Percentiles rank a stretch among this genome's conserved stretches.
Conservation (phyloP, 768 basidiomycete species). For the Lactarius vividus region DNA sequence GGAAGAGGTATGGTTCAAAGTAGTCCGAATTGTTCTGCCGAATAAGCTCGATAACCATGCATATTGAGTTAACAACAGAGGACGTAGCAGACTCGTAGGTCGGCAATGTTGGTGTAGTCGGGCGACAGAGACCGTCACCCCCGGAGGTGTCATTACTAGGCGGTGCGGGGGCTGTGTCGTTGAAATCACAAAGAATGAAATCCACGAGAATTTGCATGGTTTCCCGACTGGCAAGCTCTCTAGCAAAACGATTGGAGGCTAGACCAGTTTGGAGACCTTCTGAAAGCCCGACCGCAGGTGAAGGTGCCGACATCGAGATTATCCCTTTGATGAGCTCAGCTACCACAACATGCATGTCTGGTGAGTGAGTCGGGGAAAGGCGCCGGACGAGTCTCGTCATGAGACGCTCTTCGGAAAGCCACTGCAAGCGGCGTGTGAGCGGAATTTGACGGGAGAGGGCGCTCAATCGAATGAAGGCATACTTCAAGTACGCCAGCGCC, state of each 20-base stretch:
- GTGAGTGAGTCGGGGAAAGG: constrained; percentile 71
- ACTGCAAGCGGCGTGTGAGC: constrained; percentile 50
- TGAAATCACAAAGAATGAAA: constrained; percentile 74
- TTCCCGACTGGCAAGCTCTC: constrained; percentile 76
- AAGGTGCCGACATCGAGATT: constrained; percentile 89
- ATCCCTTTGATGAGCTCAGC: constrained; percentile 92
- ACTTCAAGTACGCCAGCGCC: constrained; percentile 86
- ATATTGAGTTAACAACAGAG: constrained; percentile 81
- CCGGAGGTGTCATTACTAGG: constrained; percentile 9
- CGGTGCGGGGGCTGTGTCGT: constrained; percentile 19
- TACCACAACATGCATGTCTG: constrained; percentile 80
- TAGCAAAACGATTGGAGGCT: constrained; percentile 82
- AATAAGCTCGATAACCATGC: constrained; percentile 89
- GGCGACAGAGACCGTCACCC: constrained; percentile 28
- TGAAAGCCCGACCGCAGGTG: constrained; percentile 71
- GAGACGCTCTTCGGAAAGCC: constrained; percentile 82
- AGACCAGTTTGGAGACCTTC: constrained; percentile 67
- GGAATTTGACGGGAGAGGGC: constrained; percentile 35
- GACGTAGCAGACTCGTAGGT: constrained; percentile 61
- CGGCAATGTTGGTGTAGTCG: constrained; percentile 35
- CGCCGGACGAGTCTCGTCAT: constrained; percentile 79
- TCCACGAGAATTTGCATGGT: constrained; percentile 68
- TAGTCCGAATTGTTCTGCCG: constrained; percentile 98
- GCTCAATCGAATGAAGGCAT: constrained; percentile 41
- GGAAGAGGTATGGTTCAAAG: constrained; percentile 96